Evolutionary conservation across 1,284 basidiomycete species (phyloP).

Genomic region (Macrocybe sp.): DNA sequence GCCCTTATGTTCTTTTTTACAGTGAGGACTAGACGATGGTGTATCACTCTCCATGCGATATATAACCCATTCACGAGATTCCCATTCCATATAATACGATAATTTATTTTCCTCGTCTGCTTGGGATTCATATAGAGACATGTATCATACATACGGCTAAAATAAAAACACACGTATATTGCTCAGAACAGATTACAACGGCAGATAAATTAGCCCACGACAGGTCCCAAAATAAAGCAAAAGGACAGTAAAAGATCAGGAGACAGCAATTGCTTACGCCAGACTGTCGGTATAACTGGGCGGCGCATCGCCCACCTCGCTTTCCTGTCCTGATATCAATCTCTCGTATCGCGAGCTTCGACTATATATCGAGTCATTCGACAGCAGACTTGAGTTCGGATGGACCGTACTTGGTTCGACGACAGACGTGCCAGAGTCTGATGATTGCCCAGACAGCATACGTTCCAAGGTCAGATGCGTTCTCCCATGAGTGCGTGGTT

Average conservation of each 20-base stretch:
- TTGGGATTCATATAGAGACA: conserved; percentile 1
- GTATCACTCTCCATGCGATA: neutral
- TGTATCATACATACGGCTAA: too few species aligned
- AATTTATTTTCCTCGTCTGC: too few species aligned
- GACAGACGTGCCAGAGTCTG: conserved; percentile 29
- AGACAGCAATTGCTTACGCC: neutral
- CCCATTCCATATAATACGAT: conserved; percentile 15
- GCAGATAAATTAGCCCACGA: too few species aligned
- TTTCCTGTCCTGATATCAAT: conserved; percentile 43
- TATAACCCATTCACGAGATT: neutral
- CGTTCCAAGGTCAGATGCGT: conserved; percentile 21
- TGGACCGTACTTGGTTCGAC: conserved; percentile 27
- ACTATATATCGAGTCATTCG: conserved; percentile 28
- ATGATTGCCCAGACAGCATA: conserved; percentile 26
- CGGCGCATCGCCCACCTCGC: conserved; percentile 40
- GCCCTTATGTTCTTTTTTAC: conserved; percentile 14
- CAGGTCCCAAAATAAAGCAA: neutral
- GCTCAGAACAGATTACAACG: too few species aligned
- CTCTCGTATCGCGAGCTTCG: conserved; percentile 46
- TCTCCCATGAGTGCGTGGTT: conserved; percentile 1
- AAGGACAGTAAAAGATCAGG: neutral
- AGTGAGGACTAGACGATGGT: conserved; percentile 31
- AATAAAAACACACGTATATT: too few species aligned
- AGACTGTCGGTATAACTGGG: conserved; percentile 35
- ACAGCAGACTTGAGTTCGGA: conserved; percentile 5